Percentiles rank a stretch among this genome's conserved stretches.
phyloP scores from a whole-genome alignment of 73 alveolate genomes.

The Tetrahymena malaccensis region DNA sequence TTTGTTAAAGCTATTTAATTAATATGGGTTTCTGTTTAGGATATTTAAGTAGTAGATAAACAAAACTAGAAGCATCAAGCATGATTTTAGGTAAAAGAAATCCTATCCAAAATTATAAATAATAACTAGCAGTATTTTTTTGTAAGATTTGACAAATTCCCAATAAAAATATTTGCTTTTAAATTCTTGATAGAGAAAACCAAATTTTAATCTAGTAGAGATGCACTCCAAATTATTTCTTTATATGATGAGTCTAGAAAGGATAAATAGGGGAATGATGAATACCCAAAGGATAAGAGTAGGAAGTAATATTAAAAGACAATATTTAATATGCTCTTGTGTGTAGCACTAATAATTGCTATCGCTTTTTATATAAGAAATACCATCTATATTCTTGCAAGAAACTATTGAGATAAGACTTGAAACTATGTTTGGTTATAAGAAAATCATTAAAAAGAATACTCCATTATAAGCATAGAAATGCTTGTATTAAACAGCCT shows the following conservation, averaged over 20 bases:
- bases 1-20: neutral
- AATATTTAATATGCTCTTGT: neutral
- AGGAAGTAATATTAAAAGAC: neutral
- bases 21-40: neutral
- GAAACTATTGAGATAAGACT: neutral
- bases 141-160: neutral
- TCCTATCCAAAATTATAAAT: neutral
- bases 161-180: neutral
- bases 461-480: neutral
- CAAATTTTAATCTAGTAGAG: neutral
- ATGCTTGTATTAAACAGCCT: neutral
- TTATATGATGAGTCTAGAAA: neutral
- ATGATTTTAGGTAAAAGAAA: neutral
- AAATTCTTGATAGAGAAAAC: neutral
- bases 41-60: neutral
- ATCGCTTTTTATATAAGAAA: neutral
- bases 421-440: neutral
- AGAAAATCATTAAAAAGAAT: neutral
- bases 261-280: neutral
- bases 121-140: neutral
- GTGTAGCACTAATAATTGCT: neutral
- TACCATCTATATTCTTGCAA: neutral
- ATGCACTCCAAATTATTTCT: neutral
- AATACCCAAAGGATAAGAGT: neutral
- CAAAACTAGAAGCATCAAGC: neutral